Conservation (phyloP, 1,284 basidiomycete genomes). For the Phlebopus sp. region DNA sequence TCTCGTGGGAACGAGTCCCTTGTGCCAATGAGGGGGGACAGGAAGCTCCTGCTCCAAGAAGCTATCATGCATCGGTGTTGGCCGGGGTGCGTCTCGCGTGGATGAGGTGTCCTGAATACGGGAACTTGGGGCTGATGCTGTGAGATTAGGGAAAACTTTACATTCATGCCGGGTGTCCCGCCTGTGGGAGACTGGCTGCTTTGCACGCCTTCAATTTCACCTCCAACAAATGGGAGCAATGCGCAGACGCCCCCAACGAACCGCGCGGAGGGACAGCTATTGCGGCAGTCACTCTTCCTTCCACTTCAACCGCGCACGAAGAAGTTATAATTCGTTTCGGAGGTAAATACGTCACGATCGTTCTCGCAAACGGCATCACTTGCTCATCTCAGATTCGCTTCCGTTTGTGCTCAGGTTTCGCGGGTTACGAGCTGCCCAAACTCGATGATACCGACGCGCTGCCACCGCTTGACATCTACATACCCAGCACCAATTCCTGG, state of each 20-base stretch:
- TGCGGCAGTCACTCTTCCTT: constrained; percentile 69
- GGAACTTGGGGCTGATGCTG: not conserved
- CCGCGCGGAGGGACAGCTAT: constrained; percentile 50
- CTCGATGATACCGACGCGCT: constrained; percentile 3
- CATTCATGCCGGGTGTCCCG: constrained; percentile 43
- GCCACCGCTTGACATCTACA: constrained; percentile 31
- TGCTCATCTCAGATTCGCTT: not conserved
- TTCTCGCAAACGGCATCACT: not conserved
- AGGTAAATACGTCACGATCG: constrained; percentile 9
- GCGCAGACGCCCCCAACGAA: constrained; percentile 37
- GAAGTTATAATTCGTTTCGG: constrained; percentile 24
- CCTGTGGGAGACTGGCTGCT: constrained; percentile 32
- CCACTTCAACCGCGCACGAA: constrained; percentile 24
- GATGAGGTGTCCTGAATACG: not conserved
- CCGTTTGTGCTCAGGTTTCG: constrained; percentile 15
- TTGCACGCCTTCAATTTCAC: constrained; percentile 38
- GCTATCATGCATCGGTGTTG: constrained; percentile 22
- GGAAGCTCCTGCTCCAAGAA: constrained; percentile 16
- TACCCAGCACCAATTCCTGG: constrained; percentile 22
- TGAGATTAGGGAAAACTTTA: constrained; percentile 34
- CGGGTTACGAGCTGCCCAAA: constrained; percentile 19
- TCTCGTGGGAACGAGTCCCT: constrained; percentile 20
- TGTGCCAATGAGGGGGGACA: constrained; percentile 16
- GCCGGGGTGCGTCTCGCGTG: constrained; percentile 5
- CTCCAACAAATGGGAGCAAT: constrained; percentile 30